A percentile compares a stretch with the other conserved stretches of the same genome.
phyloP scores from a whole-genome alignment of 306 rosid genomes.

The Astragalus glycyphyllos region DNA sequence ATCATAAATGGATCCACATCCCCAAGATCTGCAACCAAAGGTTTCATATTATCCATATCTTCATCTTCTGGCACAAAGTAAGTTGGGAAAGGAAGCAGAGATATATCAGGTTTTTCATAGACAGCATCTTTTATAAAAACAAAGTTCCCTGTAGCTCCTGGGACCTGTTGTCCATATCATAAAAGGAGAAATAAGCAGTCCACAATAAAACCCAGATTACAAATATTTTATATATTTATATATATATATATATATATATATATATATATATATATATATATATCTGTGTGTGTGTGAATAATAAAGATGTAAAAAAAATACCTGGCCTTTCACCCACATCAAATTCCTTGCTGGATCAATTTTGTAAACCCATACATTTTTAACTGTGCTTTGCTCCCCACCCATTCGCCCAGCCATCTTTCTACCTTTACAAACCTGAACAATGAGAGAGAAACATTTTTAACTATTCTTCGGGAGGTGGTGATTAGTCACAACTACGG shows the following conservation, averaged over 20 bases:
- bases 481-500: no score
- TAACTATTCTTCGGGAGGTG: no score
- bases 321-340: slow-evolving; percentile 98
- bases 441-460: slow-evolving; percentile 18
- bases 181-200: slow-evolving; percentile 21
- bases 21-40: slow-evolving; percentile 86
- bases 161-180: slow-evolving; percentile 66
- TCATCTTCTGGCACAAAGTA: slow-evolving; percentile 71
- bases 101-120: slow-evolving; percentile 70
- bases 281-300: no score
- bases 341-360: slow-evolving; percentile 91
- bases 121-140: slow-evolving; percentile 85
- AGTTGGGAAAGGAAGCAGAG: slow-evolving; percentile 90
- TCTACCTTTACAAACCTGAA: slow-evolving; percentile 77
- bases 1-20: slow-evolving; percentile 90
- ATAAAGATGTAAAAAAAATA: slow-evolving; percentile 43
- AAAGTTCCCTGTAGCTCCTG: slow-evolving; percentile 94
- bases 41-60: slow-evolving; percentile 59
- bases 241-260: no score
- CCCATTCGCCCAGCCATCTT: slow-evolving; percentile 99
- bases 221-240: no score
- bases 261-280: no score
- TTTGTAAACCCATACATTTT: slow-evolving; percentile 95
- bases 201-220: background rate
- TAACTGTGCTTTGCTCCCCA: slow-evolving; percentile 82